Conservation (phyloP, 1,284 basidiomycete species). For the Ceratobasidium sp. region DNA sequence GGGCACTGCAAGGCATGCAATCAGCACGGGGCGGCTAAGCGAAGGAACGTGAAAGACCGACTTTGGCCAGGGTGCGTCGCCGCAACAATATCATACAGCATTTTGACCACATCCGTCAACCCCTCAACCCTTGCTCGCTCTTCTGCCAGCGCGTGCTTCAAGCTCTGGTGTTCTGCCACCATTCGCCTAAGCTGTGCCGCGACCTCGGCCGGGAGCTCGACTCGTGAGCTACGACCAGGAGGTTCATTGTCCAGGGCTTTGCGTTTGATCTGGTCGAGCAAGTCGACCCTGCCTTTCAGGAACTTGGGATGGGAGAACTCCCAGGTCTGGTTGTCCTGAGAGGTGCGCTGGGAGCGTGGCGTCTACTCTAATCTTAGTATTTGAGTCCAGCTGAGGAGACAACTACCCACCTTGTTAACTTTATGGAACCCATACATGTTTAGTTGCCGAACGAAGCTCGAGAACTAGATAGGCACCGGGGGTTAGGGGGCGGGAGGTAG, state of each 20-base stretch:
- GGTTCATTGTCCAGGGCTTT: slow-evolving; percentile 70
- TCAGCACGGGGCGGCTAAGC: slow-evolving; percentile 29
- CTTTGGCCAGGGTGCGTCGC: slow-evolving; percentile 65
- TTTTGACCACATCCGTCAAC: slow-evolving; percentile 57
- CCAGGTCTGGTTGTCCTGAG: slow-evolving; percentile 84
- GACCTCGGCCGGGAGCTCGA: slow-evolving; percentile 81
- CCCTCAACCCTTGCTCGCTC: slow-evolving; percentile 63
- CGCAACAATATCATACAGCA: slow-evolving; percentile 68
- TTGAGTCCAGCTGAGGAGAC: slow-evolving; percentile 1
- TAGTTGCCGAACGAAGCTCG: slow-evolving; percentile 87
- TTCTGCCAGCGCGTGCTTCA: slow-evolving; percentile 63
- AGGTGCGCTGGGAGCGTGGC: slow-evolving; percentile 82
- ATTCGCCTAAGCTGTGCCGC: slow-evolving; percentile 73
- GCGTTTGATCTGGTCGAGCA: slow-evolving; percentile 86
- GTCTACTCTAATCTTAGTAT: slow-evolving; percentile 62
- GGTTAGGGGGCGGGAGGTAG: not conserved
- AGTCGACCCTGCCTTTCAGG: slow-evolving; percentile 79
- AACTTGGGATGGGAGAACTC: slow-evolving; percentile 91
- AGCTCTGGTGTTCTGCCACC: slow-evolving; percentile 72
- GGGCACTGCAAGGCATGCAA: slow-evolving; percentile 60
- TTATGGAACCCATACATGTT: slow-evolving; percentile 93
- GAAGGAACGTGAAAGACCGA: slow-evolving; percentile 54
- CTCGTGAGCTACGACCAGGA: slow-evolving; percentile 55
- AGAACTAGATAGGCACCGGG: slow-evolving; percentile 67
- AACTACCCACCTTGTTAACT: slow-evolving; percentile 72